A percentile compares a stretch with the other conserved stretches of the same genome.
Evolutionary conservation across 208 protist genomes (phyloP).

Genomic region (Acanthamoeba royreba): DNA sequence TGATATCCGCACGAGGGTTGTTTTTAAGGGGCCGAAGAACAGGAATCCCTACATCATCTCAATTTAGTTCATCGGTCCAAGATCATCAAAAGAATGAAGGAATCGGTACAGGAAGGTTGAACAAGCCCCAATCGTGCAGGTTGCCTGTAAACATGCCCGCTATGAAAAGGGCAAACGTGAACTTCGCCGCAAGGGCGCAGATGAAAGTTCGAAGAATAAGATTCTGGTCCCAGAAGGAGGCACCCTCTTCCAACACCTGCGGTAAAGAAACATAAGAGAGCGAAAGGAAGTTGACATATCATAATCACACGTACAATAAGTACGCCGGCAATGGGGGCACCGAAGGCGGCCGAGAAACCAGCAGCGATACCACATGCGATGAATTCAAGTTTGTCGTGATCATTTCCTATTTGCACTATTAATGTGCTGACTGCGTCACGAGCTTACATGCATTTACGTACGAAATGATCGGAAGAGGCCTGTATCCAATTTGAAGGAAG

Average conservation of each 20-base stretch:
- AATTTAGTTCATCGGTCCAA: not conserved
- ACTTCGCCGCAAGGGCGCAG: not conserved
- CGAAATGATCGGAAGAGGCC: not conserved
- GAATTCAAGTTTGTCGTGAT: conserved; percentile 19
- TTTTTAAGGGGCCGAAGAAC: not conserved
- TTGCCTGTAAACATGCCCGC: not conserved
- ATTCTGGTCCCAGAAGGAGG: not conserved
- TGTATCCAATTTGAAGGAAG: not conserved
- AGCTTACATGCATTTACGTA: not conserved
- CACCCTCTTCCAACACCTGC: not conserved
- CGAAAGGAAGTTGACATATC: not conserved
- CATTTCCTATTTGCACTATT: not conserved
- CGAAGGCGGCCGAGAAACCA: not conserved
- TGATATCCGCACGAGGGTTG: not conserved
- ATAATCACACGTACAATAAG: not conserved
- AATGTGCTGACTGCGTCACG: not conserved
- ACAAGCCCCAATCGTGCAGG: not conserved
- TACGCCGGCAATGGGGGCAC: not conserved
- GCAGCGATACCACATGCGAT: not conserved
- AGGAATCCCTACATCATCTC: not conserved
- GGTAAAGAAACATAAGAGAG: not conserved
- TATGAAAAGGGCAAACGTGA: not conserved
- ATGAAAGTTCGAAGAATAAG: not conserved
- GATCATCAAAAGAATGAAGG: not conserved
- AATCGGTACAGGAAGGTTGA: not conserved